Percentiles rank a stretch among this genome's conserved stretches.
Evolutionary conservation across 2,329 filamentous ascomycete genomes (phyloP).

Genomic region (Aspergillus persii): DNA sequence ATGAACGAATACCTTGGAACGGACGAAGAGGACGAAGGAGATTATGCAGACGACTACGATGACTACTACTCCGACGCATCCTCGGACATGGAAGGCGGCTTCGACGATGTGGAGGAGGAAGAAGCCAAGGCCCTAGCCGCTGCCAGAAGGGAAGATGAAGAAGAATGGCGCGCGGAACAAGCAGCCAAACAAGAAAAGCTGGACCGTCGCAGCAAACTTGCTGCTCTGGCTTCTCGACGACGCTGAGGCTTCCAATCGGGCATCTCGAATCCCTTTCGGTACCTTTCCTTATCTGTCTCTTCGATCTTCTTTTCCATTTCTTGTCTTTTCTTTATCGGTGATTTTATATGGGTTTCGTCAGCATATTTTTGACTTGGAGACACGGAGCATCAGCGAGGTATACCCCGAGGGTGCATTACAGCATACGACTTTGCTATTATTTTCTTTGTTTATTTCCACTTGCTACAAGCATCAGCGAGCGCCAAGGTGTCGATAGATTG

Average conservation of each 20-base stretch:
- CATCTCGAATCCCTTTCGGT: not conserved
- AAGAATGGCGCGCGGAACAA: slow-evolving; percentile 44
- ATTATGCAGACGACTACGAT: slow-evolving; percentile 39
- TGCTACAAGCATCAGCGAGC: slow-evolving; percentile 33
- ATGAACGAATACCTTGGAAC: slow-evolving; percentile 47
- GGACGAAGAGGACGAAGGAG: slow-evolving; percentile 49
- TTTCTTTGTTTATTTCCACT: slow-evolving; percentile 9
- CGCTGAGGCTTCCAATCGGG: slow-evolving; percentile 18
- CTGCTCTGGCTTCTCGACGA: slow-evolving; percentile 36
- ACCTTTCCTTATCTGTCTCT: not conserved
- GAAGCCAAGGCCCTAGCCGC: slow-evolving; percentile 41
- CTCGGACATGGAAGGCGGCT: slow-evolving; percentile 53
- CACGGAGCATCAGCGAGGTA: slow-evolving; percentile 28
- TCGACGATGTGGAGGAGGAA: slow-evolving; percentile 46
- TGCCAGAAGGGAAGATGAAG: slow-evolving; percentile 47
- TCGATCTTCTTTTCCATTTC: slow-evolving; percentile 5
- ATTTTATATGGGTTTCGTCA: slow-evolving; percentile 2
- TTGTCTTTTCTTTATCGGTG: slow-evolving; percentile 6
- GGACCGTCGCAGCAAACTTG: slow-evolving; percentile 44
- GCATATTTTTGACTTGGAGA: slow-evolving; percentile 11
- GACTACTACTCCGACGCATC: slow-evolving; percentile 46
- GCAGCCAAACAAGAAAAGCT: slow-evolving; percentile 47
- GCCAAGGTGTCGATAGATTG: slow-evolving; percentile 28
- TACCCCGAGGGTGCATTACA: slow-evolving; percentile 24
- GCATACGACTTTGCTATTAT: slow-evolving; percentile 9